Base-by-base conservation (phyloP, 108 stramenopile species). In the Conticribra weissflogii region DNA sequence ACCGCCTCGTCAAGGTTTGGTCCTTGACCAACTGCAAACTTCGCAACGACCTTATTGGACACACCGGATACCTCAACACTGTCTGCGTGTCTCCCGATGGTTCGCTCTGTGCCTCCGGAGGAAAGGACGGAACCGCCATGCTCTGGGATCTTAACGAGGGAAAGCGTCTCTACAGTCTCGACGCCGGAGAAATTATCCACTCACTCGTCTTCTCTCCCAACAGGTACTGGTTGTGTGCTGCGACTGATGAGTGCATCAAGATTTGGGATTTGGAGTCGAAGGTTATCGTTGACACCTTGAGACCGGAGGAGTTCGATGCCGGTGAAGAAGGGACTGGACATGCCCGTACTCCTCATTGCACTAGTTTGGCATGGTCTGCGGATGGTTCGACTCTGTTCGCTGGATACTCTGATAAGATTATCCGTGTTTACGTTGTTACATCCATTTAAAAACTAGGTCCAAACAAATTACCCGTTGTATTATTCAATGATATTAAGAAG, bases 221-320 rank as follows among this genome's bases (percentile, higher is more conserved):
- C 93, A 93, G 98, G 59, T 99, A 99, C 95, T 99, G 99, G 99
- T 86, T 99, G 76, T 98, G 98, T 79, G 99, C 99, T 41, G 99
- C 98, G 65, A 99, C 99, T 50, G 93, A 94, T 49, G 88, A 94
- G 30, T 83, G 86, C 85, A 98, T 99, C 97, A 99, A 97, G 91
- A 99, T 99, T 78, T 99, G 98, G 98, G 99, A 99, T 72, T 83
- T 99, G 74, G 99, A 99, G 85, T 84, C 83, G 79, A 99, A 99
- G 96, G 74, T 92, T 56, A 81, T 98, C 60, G 98, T 99, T 15
- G 98, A 96, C 78, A 97, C 97, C 66, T 84, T 99, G 67, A 82
- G 85, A 44, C 98, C 97, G 27, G 91, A 94, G 69, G 63, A 67
- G 44, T 81, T 86, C 62, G 63, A 73, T 25, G 81, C 78, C 55